These are phyloP conservation scores for Sherardia arvensis DNA, from an alignment of 257 asterid species.

Conservation along the genomic window DNA sequence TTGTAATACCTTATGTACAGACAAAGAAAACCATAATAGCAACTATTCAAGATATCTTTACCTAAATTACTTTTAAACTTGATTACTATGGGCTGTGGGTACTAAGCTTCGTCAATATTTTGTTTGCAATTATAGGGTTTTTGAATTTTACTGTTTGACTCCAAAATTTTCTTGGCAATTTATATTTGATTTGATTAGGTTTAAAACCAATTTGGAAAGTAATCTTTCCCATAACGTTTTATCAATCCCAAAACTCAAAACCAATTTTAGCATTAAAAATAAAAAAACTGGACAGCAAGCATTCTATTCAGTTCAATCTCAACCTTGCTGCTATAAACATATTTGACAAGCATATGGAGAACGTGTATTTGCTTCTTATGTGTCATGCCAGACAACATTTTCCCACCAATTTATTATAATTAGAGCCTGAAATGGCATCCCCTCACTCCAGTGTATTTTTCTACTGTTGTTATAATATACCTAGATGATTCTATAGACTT, in stretches of 20 bases:
- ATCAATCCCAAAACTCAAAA: neutral
- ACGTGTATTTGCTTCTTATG: neutral
- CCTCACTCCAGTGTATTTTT: neutral
- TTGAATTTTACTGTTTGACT: neutral
- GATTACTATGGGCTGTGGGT: neutral
- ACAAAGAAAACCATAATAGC: neutral
- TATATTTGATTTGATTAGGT: neutral
- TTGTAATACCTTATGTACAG: neutral
- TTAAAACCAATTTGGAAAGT: neutral
- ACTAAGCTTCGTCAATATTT: neutral
- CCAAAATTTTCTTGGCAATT: neutral
- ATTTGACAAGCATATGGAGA: neutral
- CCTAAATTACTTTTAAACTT: neutral
- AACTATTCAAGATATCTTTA: neutral
- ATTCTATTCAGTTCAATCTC: neutral
- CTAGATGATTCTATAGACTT: neutral
- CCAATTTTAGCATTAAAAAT: neutral
- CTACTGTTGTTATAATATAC: neutral
- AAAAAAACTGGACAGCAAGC: neutral
- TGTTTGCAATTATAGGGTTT: too few relatives aligned
- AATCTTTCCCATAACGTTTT: neutral
- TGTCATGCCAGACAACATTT: neutral
- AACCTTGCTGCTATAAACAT: neutral
- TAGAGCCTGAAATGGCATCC: neutral
- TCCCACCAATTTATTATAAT: neutral